Evolutionary conservation across 2,329 filamentous ascomycete genomes (phyloP), one percentile per base, ranked within the genome.

Genomic region (Penicillium hesseltinei): DNA sequence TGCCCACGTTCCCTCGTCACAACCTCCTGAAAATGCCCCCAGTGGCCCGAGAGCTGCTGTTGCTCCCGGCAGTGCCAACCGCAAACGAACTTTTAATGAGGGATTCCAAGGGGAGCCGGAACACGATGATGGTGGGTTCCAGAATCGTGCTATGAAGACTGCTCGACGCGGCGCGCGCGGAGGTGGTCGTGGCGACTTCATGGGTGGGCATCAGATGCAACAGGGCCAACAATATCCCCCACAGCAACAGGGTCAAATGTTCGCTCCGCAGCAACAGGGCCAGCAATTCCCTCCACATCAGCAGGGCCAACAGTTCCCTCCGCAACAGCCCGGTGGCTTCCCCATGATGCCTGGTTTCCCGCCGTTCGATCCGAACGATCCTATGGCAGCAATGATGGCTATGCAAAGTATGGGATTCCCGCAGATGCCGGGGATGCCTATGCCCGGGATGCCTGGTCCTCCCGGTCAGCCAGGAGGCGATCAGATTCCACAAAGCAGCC

Each of bases 71-170:
- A 44, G 31, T 50, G 69, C 72, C 51, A 78, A 73, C 31, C 77
- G 79, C 53, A 86, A 86, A 67, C 80, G 84, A 53, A 77, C 76
- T 23, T 82, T 75, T 62, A 72, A 82, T 31, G 82, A 84, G 52
- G 75, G 78, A 11, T 81, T 76, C 55, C 72, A 82, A 50, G 72
- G 71, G 10, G 77, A 77, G 43, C 73, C 75, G 38, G 77, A 78
- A n/a, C 70, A 68, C 7, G 72, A 74, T 17, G 76, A 80, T 54
- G 60, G 54, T n/a, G 49, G 70, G 5, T 72, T 77, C 42, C 75
- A 77, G 38, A 77, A 80, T 50, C 74, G 82, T 51, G 73, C 74
- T 46, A 78, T 78, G 63, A 85, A 82, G 66, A 70, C 72, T 19
- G 71, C 73, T 6, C 73, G 75, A 23, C 72, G 75, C 25, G 69